Conservation (phyloP, 805 yeast genomes). For the Debaryomyces hansenii region DNA sequence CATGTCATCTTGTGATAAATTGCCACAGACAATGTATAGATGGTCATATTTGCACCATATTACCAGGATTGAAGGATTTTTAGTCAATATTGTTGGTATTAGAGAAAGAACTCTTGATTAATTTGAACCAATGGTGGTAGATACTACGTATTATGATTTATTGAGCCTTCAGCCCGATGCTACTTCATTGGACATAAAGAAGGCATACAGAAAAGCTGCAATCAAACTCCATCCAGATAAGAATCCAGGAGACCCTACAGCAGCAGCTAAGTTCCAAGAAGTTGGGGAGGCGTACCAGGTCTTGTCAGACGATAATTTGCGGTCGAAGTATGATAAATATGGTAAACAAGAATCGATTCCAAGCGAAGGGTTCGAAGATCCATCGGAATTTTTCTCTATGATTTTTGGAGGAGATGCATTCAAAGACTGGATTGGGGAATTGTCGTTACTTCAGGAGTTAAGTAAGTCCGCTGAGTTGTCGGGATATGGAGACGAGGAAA, state of each 20-base stretch:
- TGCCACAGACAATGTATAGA: neutral
- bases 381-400: slow-evolving; percentile 77
- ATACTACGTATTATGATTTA: slow-evolving; percentile 43
- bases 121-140: slow-evolving; percentile 41
- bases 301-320: slow-evolving; percentile 59
- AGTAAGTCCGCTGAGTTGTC: slow-evolving; percentile 43
- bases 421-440: slow-evolving; percentile 82
- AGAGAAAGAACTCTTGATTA: neutral
- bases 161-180: slow-evolving; percentile 34
- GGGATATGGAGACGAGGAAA: slow-evolving; percentile 33
- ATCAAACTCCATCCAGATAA: slow-evolving; percentile 46
- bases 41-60: neutral
- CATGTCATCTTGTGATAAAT: neutral
- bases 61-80: neutral
- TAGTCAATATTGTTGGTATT: neutral
- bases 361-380: slow-evolving; percentile 71
- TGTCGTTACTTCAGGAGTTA: slow-evolving; percentile 48
- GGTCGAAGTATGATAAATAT: slow-evolving; percentile 69
- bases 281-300: slow-evolving; percentile 77
- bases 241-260: slow-evolving; percentile 45
- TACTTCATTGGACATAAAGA: slow-evolving; percentile 44
- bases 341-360: slow-evolving; percentile 71
- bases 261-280: slow-evolving; percentile 46
- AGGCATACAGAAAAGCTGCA: slow-evolving; percentile 47
- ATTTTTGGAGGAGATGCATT: slow-evolving; percentile 87